Evolutionary conservation across 2,329 filamentous ascomycete species (phyloP).

Genomic region (Chaetomiaceae sp.): DNA sequence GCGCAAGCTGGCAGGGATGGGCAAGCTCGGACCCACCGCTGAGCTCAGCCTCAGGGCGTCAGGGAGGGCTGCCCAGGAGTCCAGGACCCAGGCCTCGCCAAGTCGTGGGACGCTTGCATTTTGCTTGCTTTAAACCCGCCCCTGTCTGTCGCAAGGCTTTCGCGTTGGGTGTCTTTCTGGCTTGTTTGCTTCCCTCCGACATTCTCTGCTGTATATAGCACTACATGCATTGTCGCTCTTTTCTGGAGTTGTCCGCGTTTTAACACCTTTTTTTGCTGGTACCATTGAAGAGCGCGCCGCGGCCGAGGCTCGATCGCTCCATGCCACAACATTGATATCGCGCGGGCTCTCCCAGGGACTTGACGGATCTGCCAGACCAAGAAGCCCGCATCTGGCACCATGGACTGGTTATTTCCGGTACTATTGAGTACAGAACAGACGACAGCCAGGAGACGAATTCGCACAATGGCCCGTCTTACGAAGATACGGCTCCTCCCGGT

Average conservation of each 20-base stretch:
- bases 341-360: neutral
- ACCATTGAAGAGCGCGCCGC: neutral
- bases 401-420: no score
- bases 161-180: neutral
- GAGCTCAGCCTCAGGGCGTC: slow-evolving; percentile 9
- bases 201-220: no score
- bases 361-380: no score
- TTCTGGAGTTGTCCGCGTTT: no score
- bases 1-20: neutral
- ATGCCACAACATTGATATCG: neutral
- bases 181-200: neutral
- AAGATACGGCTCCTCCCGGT: slow-evolving; percentile 16
- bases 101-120: neutral
- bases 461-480: slow-evolving; percentile 13
- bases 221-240: no score
- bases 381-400: no score
- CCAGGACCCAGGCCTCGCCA: no score
- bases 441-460: neutral
- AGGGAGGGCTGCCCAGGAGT: neutral
- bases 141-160: neutral
- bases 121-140: slow-evolving; percentile 1
- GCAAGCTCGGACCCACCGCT: neutral
- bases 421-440: neutral
- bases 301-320: neutral
- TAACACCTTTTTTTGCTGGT: neutral